phyloP scores from a whole-genome alignment of 148 eudicot genomes.

The Silene conica region DNA sequence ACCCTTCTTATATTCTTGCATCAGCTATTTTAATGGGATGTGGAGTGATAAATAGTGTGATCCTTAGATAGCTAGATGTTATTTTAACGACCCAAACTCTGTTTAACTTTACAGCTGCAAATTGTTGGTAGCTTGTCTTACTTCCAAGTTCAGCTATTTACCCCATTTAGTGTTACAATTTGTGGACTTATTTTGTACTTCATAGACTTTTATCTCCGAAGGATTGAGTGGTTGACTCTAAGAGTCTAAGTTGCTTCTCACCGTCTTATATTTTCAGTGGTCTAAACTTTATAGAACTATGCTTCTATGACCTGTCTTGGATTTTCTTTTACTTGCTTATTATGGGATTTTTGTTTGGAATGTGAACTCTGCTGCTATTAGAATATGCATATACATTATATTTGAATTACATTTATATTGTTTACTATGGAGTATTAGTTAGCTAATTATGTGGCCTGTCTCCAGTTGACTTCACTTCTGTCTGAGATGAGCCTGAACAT shows the following conservation, averaged over 20 bases:
- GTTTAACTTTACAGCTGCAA: neutral
- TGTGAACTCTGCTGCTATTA: neutral
- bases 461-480: constrained; percentile 78
- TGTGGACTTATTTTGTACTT: neutral
- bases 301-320: no score
- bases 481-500: constrained; percentile 84
- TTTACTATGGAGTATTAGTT: neutral
- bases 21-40: neutral
- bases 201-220: neutral
- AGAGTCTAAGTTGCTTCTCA: neutral
- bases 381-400: neutral
- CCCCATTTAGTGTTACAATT: neutral
- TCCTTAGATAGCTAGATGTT: neutral
- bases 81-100: neutral
- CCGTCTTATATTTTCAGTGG: neutral
- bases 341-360: neutral
- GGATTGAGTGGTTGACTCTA: neutral
- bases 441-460: constrained; percentile 17
- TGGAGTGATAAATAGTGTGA: neutral
- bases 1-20: neutral
- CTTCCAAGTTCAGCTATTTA: neutral
- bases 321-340: no score
- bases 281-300: neutral
- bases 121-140: neutral
- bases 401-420: neutral